A percentile compares a stretch with the other conserved stretches of the same genome.
These are phyloP conservation scores for Fistulinella prunicolor DNA, from an alignment of 768 basidiomycete genomes.

Conservation along the genomic window DNA sequence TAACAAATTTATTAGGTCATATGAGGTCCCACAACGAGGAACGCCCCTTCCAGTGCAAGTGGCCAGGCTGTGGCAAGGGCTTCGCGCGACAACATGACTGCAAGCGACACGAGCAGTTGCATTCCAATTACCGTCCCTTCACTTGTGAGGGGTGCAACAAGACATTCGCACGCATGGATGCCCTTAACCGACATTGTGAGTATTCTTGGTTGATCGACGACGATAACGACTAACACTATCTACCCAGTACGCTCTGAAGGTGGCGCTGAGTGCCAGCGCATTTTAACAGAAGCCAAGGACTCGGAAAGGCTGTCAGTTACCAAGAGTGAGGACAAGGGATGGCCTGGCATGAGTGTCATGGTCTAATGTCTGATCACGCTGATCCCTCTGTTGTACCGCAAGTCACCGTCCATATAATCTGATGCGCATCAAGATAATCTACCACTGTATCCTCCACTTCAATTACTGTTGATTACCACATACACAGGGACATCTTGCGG, in stretches of 20 bases:
- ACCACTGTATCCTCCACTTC: constrained; percentile 16
- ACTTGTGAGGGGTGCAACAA: constrained; percentile 91
- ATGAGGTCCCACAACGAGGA: constrained; percentile 93
- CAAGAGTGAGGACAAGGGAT: constrained; percentile 33
- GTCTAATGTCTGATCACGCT: constrained; percentile 21
- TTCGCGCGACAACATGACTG: constrained; percentile 96
- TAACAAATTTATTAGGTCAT: constrained; percentile 55
- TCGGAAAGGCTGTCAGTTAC: constrained; percentile 19
- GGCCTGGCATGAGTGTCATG: constrained; percentile 33
- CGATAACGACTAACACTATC: neutral
- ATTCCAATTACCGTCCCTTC: constrained; percentile 90
- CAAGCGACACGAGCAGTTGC: constrained; percentile 93
- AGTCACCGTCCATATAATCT: constrained; percentile 25
- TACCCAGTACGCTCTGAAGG: constrained; percentile 72
- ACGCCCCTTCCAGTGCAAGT: constrained; percentile 91
- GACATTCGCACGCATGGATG: constrained; percentile 94
- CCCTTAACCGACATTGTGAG: constrained; percentile 89
- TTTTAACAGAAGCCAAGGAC: constrained; percentile 36
- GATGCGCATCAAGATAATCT: constrained; percentile 19
- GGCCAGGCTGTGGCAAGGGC: constrained; percentile 92
- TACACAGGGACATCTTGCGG: constrained; percentile 29
- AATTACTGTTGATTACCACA: constrained; percentile 23
- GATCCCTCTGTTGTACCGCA: constrained; percentile 12
- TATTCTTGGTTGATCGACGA: constrained; percentile 18
- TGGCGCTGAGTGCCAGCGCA: constrained; percentile 66